Evolutionary conservation across 208 protist genomes (phyloP).

Genomic region (Naegleria gruberi): DNA sequence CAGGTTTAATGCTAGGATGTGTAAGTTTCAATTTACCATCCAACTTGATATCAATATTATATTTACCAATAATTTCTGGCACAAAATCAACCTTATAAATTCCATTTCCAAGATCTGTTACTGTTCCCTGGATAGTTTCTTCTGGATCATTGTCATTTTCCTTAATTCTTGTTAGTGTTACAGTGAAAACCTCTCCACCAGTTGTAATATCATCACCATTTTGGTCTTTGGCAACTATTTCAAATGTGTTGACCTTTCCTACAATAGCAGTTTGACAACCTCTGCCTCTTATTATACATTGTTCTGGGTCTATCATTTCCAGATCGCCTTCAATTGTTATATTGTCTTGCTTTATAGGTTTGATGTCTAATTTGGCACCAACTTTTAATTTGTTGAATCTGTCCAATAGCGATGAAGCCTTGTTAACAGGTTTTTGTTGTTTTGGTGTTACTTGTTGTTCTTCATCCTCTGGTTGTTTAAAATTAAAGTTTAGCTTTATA

Average conservation of each 20-base stretch:
- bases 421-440: neutral
- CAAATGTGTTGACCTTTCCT: neutral
- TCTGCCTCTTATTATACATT: neutral
- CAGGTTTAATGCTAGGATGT: neutral
- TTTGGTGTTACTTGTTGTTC: neutral
- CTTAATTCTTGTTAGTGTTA: neutral
- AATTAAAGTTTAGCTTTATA: neutral
- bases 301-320: neutral
- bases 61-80: neutral
- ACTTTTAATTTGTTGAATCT: neutral
- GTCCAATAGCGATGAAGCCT: neutral
- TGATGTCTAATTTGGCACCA: neutral
- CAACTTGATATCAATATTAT: neutral
- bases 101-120: neutral
- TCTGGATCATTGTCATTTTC: neutral
- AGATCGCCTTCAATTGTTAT: neutral
- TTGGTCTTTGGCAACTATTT: neutral
- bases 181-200: neutral
- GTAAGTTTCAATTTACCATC: neutral
- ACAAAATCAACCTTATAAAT: neutral
- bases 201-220: neutral
- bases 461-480: neutral
- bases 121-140: neutral
- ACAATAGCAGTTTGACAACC: neutral
- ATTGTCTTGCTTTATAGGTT: neutral